These are phyloP conservation scores for Rhodamnia argentea DNA, from an alignment of 345 rosid genomes.

Conservation along the genomic window DNA sequence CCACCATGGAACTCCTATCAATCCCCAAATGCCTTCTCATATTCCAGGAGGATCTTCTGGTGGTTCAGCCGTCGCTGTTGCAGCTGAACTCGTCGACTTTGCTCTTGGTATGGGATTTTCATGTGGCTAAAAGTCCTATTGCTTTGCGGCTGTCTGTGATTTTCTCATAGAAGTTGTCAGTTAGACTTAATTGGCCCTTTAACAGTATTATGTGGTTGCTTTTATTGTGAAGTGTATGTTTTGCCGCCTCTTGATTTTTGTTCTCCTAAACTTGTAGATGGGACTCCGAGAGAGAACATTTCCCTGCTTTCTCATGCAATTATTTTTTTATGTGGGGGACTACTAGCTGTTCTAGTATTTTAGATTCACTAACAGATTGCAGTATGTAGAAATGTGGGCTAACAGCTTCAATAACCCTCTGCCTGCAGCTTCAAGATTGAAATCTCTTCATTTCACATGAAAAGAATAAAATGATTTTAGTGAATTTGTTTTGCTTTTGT, in stretches of 20 bases:
- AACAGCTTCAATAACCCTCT: not conserved
- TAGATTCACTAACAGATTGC: not conserved
- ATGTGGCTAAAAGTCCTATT: not conserved
- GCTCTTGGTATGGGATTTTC: slow-evolving; percentile 49
- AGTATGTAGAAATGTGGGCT: not conserved
- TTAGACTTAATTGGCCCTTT: not conserved
- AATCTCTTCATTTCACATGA: not conserved
- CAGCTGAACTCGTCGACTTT: slow-evolving; percentile 74
- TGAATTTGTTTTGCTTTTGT: not conserved
- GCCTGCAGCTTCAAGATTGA: not conserved
- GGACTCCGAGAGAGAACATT: not conserved
- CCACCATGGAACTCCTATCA: slow-evolving; percentile 77
- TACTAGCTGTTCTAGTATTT: not conserved
- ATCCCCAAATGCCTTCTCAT: slow-evolving; percentile 53
- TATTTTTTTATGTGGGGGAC: not conserved
- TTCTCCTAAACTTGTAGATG: not conserved
- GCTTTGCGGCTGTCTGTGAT: not conserved
- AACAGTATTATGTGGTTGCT: not conserved
- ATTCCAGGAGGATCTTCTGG: slow-evolving; percentile 92
- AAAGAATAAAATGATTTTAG: not conserved
- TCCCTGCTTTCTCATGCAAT: not conserved
- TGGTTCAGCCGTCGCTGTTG: slow-evolving; percentile 96
- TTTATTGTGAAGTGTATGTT: not conserved
- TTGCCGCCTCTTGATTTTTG: not conserved
- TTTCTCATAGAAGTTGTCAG: not conserved